Base-by-base conservation (phyloP, 2,329 filamentous ascomycete species). In the Drechslerella coelobrocha region DNA sequence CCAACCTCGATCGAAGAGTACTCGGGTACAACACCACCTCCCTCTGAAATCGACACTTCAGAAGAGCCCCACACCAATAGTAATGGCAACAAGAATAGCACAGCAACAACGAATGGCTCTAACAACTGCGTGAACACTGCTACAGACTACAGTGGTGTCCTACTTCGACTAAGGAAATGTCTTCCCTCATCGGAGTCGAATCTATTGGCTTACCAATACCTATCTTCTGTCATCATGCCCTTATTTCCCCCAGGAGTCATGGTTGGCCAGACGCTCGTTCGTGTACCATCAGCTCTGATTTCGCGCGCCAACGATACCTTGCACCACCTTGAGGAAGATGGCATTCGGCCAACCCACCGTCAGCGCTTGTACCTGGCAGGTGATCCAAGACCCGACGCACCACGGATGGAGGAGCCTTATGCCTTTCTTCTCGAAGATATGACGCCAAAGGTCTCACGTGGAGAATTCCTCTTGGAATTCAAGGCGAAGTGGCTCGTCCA, bases 401-500 rank as follows among this genome's bases (percentile, higher is more conserved):
- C 66, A 31, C 50, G 61, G 12, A 66, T 72, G 68, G 55, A 61
- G 12, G 68, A 72, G 19, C 14, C 27, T 6, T 84, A 86, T 76
- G 90, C 86, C 4, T 84, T 91, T 75, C 79, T 93, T 2, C 84
- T 93, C 52, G 88, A 88, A 69, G 89, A 92, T 76, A 92, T 93
- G 89, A 84, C 83, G 1, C 80, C 81, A 23, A 71, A 78, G 31
- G 65, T 27, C 9, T 71, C 27, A 17, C 50, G 26, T 37, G 68
- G 43, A 41, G 78, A 81, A 53, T 74, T 78, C 4, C 77, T 89
- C 29, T 80, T 90, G 61, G 89, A 93, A 77, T 89, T 93, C 79
- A 94, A 94, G 77, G 90, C 90, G 12, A 94, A 94, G 79, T 94
- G 90, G 90, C 84, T 94, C 24, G 80, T 83, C 7, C 89, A 92